Conservation (phyloP, 2,329 filamentous ascomycete genomes). For the Fusarium domesticum region DNA sequence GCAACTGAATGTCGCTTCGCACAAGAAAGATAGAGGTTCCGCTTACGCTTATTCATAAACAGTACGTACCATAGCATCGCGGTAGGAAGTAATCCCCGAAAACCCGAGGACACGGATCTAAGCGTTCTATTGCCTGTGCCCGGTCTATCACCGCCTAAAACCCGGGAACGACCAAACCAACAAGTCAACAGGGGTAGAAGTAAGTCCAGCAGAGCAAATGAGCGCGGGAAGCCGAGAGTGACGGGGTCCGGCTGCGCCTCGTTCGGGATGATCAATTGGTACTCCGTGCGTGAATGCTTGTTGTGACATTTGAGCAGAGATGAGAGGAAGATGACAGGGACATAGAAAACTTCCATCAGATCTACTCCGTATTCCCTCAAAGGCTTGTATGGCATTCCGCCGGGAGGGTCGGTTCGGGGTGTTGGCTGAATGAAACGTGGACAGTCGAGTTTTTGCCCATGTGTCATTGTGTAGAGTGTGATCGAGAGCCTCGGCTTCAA, state of each 20-base stretch:
- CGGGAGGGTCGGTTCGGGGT: neutral
- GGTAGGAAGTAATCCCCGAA: slow-evolving; percentile 16
- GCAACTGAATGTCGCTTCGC: no score
- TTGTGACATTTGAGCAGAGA: neutral
- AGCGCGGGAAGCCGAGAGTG: neutral
- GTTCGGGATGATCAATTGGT: neutral
- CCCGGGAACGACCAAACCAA: no score
- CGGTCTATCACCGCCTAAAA: neutral
- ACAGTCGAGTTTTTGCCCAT: no score
- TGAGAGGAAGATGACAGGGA: neutral
- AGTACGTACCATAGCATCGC: neutral
- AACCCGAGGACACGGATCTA: slow-evolving; percentile 22
- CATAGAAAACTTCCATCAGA: neutral
- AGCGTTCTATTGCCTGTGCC: slow-evolving; percentile 4
- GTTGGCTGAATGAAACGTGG: neutral
- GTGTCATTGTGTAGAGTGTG: no score
- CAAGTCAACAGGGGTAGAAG: no score
- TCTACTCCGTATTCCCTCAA: no score
- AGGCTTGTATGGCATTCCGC: neutral
- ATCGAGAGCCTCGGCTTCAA: no score
- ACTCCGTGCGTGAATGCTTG: neutral
- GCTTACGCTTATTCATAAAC: no score
- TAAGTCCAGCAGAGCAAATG: neutral
- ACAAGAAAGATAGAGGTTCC: no score
- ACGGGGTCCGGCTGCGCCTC: neutral